A percentile compares a stretch with the other conserved stretches of the same genome.
Conservation (phyloP, 1,284 basidiomycete species). For the Ustilago curta region DNA sequence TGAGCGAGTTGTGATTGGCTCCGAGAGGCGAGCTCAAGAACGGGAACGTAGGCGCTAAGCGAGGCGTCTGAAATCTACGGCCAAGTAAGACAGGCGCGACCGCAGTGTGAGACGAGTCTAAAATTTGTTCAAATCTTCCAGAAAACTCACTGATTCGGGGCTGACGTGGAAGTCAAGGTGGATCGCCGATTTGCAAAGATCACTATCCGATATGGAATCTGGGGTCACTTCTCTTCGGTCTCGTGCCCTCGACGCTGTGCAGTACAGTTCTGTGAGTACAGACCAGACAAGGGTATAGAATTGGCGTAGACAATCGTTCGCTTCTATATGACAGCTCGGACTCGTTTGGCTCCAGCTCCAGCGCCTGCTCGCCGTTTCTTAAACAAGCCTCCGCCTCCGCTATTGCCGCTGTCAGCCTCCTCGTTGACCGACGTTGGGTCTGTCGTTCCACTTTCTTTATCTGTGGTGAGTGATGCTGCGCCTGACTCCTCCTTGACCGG, state of each 20-base stretch:
- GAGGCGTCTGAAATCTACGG: too few relatives aligned
- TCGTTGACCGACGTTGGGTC: not conserved
- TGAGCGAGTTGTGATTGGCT: too few relatives aligned
- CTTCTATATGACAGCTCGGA: slow-evolving; percentile 47
- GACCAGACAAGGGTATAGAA: not conserved
- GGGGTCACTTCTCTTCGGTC: not conserved
- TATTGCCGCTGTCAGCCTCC: not conserved
- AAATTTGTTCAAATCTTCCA: slow-evolving; percentile 15
- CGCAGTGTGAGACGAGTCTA: too few relatives aligned
- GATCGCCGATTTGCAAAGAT: slow-evolving; percentile 16
- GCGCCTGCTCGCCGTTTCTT: slow-evolving; percentile 58
- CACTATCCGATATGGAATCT: not conserved
- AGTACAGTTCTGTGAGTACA: too few relatives aligned
- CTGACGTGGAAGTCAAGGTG: slow-evolving; percentile 30
- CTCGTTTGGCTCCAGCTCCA: slow-evolving; percentile 59
- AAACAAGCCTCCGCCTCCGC: slow-evolving; percentile 45
- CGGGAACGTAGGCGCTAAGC: too few relatives aligned
- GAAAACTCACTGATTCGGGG: not conserved
- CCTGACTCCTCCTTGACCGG: slow-evolving; percentile 11
- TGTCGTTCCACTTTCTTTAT: not conserved
- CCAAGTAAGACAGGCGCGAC: too few relatives aligned
- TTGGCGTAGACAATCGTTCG: not conserved
- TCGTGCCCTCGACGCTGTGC: not conserved
- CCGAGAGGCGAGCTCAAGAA: too few relatives aligned
- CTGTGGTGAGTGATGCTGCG: not conserved